A percentile compares a stretch with the other conserved stretches of the same genome.
phyloP scores from a whole-genome alignment of 1,139 yeast genomes.

The Kodamaea ohmeri region DNA sequence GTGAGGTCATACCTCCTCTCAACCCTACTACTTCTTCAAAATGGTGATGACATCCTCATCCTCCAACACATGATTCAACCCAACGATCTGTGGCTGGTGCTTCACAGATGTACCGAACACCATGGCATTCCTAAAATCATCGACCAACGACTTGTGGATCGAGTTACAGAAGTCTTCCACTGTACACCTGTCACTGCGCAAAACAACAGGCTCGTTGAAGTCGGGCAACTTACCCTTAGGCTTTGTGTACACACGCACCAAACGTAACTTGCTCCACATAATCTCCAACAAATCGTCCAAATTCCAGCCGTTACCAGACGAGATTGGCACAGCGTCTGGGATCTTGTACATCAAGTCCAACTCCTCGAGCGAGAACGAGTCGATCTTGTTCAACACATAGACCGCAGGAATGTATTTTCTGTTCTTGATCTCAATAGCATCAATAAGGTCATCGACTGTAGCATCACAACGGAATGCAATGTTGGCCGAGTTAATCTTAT shows the following conservation, averaged over 20 bases:
- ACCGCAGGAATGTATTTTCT: slow-evolving; percentile 94
- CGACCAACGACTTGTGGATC: slow-evolving; percentile 90
- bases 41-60: slow-evolving; percentile 98
- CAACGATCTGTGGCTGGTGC: slow-evolving; percentile 98
- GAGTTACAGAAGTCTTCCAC: slow-evolving; percentile 97
- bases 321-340: slow-evolving; percentile 95
- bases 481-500: slow-evolving; percentile 94
- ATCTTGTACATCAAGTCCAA: slow-evolving; percentile 83
- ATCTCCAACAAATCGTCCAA: slow-evolving; percentile 87
- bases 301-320: slow-evolving; percentile 96
- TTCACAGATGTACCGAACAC: slow-evolving; percentile 92
- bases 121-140: slow-evolving; percentile 87
- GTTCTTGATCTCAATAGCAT: slow-evolving; percentile 85
- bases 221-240: slow-evolving; percentile 96
- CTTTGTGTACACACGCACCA: slow-evolving; percentile 94
- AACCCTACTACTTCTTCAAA: slow-evolving; percentile 57
- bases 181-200: slow-evolving; percentile 75
- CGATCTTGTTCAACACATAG: slow-evolving; percentile 92
- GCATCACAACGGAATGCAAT: slow-evolving; percentile 97
- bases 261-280: slow-evolving; percentile 90
- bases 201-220: slow-evolving; percentile 89
- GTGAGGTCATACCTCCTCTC: background rate
- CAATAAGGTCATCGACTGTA: slow-evolving; percentile 91
- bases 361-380: slow-evolving; percentile 90
- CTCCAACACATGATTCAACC: slow-evolving; percentile 73